Percentiles rank a stretch among this genome's conserved stretches.
Evolutionary conservation across 2,329 filamentous ascomycete genomes (phyloP).

Genomic region (Talaromyces sp.): DNA sequence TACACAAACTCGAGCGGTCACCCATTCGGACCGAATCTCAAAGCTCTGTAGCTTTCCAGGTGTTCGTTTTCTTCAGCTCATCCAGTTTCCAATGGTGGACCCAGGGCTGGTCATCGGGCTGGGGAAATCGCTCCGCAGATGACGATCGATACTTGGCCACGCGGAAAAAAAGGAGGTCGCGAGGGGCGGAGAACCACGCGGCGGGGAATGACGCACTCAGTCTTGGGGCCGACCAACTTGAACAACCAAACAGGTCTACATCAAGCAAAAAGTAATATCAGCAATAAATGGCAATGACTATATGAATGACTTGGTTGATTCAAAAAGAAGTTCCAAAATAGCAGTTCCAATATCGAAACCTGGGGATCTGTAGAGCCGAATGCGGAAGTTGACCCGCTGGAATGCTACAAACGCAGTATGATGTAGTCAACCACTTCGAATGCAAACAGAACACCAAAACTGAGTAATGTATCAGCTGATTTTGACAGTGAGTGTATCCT

Average conservation of each 20-base stretch:
- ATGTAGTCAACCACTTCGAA: not conserved
- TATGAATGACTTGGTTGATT: no score
- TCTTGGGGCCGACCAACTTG: not conserved
- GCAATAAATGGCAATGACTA: no score
- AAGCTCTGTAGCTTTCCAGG: not conserved
- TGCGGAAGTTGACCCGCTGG: constrained; percentile 10
- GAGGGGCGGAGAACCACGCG: constrained; percentile 21
- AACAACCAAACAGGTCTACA: no score
- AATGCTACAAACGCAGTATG: constrained; percentile 8
- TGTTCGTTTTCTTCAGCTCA: not conserved
- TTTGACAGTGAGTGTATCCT: no score
- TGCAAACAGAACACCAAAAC: constrained; percentile 5
- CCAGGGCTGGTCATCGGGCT: constrained; percentile 24
- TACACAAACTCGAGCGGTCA: constrained; percentile 13
- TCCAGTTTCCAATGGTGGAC: constrained; percentile 11
- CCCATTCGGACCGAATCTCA: constrained; percentile 20
- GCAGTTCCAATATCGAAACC: no score
- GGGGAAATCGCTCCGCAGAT: constrained; percentile 23
- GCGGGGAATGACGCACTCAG: constrained; percentile 10
- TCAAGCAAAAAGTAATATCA: not conserved
- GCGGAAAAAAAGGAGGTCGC: constrained; percentile 26
- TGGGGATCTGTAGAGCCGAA: not conserved
- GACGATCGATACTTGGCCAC: constrained; percentile 21
- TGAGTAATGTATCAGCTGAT: not conserved
- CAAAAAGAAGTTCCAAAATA: not conserved